Evolutionary conservation across 1,284 basidiomycete genomes (phyloP).

Genomic region (Trametes sp.): DNA sequence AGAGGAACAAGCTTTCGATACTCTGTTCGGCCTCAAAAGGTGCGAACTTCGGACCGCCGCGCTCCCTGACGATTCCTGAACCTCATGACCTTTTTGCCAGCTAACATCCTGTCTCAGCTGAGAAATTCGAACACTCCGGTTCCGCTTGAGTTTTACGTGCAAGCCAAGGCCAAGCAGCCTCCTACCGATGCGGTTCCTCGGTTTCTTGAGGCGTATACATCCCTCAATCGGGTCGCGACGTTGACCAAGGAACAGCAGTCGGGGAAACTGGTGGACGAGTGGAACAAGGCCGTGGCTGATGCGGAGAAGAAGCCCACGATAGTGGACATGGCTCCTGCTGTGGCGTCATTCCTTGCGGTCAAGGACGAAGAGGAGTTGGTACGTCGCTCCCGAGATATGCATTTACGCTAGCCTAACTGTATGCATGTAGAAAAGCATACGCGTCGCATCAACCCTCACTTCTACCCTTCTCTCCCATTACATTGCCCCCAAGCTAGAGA

Average conservation of each 20-base stretch:
- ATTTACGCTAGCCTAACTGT: not conserved
- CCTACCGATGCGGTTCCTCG: conserved; percentile 72
- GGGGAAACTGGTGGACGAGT: conserved; percentile 85
- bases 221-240: conserved; percentile 68
- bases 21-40: conserved; percentile 93
- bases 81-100: conserved; percentile 48
- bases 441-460: conserved; percentile 81
- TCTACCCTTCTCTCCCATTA: conserved; percentile 89
- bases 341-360: conserved; percentile 83
- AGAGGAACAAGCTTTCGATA: conserved; percentile 79
- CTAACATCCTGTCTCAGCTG: conserved; percentile 79
- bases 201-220: conserved; percentile 64
- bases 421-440: conserved; percentile 71
- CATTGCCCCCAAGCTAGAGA: conserved; percentile 88
- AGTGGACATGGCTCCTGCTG: conserved; percentile 79
- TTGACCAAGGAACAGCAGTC: conserved; percentile 81
- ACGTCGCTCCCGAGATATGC: conserved; percentile 40
- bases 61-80: conserved; percentile 26
- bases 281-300: conserved; percentile 68
- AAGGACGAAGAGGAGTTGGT: conserved; percentile 95
- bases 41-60: conserved; percentile 41
- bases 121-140: conserved; percentile 60
- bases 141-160: conserved; percentile 70
- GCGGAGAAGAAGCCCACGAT: conserved; percentile 71
- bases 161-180: conserved; percentile 78